Evolutionary conservation across 139 green algal genomes (phyloP), one percentile per base, ranked within the genome.

Genomic region (Klebsormidium nitens): DNA sequence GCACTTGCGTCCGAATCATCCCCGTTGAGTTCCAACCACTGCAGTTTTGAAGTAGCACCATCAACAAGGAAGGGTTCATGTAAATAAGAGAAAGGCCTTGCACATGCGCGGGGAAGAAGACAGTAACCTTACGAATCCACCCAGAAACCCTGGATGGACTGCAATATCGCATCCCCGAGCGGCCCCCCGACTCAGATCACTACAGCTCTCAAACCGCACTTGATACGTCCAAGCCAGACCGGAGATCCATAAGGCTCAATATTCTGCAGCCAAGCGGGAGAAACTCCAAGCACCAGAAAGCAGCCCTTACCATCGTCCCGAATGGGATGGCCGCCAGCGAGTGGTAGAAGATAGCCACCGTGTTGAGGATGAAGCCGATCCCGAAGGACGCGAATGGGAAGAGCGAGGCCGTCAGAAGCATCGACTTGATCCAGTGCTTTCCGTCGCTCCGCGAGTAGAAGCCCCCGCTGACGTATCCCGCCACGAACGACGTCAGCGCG

Each of bases 311-410:
- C 49, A 97, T 96, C 72, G 89, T 89, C 47, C 84, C 86, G 71
- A 97, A 97, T 36, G 91, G 91, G 37, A 97, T 89, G 11, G 90
- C 89, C 1, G 91, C 89, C 26, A 96, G 82, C 1, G 87, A 95
- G 63, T 88, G 81, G 75, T 97, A 96, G 59, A 81, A 86, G 73
- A 98, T 92, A 38, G 91, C 93, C 37, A 98, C 88, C 46, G 91
- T 93, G 89, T 98, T 98, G 59, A 98, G 85, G 36, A 84, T 72
- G 34, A 91, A 94, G 0, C 87, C 90, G 69, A 98, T 95, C 62
- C 57, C 79, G 64, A 96, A 95, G 78, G 72, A 84, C 8, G 78
- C 38, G 36, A 89, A 77, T 3, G 89, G 89, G 78, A 93, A 94
- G 28, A 91, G 39, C 36, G 59, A 72, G 5, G 90, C 91, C 5